A percentile compares a stretch with the other conserved stretches of the same genome.
These are phyloP conservation scores for Bathelium albidoporum DNA, from an alignment of 495 filamentous ascomycete genomes.

Conservation along the genomic window DNA sequence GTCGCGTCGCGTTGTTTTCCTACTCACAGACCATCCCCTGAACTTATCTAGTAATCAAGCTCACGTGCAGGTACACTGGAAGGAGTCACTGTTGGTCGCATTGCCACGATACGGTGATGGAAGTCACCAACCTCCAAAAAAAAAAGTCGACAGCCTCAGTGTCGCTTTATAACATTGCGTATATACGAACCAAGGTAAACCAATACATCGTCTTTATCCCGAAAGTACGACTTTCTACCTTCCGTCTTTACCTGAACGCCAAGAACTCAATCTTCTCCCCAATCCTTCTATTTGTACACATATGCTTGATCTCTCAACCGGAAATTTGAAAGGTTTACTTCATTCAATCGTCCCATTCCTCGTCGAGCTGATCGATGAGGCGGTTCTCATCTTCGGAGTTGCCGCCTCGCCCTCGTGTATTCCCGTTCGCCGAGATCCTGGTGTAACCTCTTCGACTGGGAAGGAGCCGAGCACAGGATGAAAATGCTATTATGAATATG, in stretches of 20 bases:
- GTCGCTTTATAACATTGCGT: background rate
- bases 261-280: background rate
- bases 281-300: background rate
- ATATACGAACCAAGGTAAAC: background rate
- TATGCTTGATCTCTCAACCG: background rate
- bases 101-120: too few relatives aligned
- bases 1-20: background rate
- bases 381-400: constrained; percentile 72
- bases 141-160: too few relatives aligned
- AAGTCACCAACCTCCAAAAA: too few relatives aligned
- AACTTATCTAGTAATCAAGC: background rate
- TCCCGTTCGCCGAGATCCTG: constrained; percentile 30
- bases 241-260: background rate
- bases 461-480: constrained; percentile 60
- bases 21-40: background rate
- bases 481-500: constrained; percentile 65
- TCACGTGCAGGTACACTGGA: background rate
- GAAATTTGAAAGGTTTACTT: background rate
- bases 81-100: too few relatives aligned
- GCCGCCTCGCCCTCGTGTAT: constrained; percentile 28
- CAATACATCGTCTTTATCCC: background rate
- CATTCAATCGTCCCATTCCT: constrained; percentile 54
- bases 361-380: constrained; percentile 91
- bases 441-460: constrained; percentile 55
- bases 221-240: background rate